Evolutionary conservation across 495 filamentous ascomycete species (phyloP), one percentile per base, ranked within the genome.

Genomic region (Acidomyces sp.): DNA sequence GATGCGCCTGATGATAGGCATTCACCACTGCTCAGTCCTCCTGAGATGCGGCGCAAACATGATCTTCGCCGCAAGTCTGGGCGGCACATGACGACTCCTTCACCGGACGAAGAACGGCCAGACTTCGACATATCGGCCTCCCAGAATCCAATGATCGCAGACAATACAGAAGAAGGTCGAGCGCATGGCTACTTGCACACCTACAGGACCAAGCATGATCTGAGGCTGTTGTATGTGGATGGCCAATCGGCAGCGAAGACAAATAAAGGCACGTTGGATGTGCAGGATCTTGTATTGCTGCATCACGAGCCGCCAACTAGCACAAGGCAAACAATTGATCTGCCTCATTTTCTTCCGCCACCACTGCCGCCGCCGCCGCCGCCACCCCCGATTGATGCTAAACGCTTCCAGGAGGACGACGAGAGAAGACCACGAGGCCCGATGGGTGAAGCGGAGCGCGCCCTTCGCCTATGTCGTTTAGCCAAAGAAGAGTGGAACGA

Each of bases 181-280:
- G 18, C 44, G 0, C 29, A 53, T 3, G 75, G 75, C 18, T 74
- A 67, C 43, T 55, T 78, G 0, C 72, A 76, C 43, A 68, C 64
- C 3, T 77, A 74, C 51, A 53, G 55, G 1, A 60, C 72, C 1
- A 61, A 54, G 0, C 59, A 64, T 21, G 54, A 65, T 13, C 61
- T 80, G 1, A 61, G 62, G 4, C 63, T 78, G 0, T 48, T 80
- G 18, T 80, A 80, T 38, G 52, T 79, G 26, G 75, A 80, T 43
- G 75, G 76, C 6, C 71, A 68, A 59, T 68, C 66, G 2, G 75
- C 74, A 0, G 75, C 60, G 4, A 79, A 77, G 47, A 67, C 68
- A 1, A 11, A 41, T 1, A 68, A 74, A 48, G 77, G 76, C 1
- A 77, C 75, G 0, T 57, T 78, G 7, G 77, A 80, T 48, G 67